phyloP scores from a whole-genome alignment of 169 alveolate species.

The Plasmodium inui region DNA sequence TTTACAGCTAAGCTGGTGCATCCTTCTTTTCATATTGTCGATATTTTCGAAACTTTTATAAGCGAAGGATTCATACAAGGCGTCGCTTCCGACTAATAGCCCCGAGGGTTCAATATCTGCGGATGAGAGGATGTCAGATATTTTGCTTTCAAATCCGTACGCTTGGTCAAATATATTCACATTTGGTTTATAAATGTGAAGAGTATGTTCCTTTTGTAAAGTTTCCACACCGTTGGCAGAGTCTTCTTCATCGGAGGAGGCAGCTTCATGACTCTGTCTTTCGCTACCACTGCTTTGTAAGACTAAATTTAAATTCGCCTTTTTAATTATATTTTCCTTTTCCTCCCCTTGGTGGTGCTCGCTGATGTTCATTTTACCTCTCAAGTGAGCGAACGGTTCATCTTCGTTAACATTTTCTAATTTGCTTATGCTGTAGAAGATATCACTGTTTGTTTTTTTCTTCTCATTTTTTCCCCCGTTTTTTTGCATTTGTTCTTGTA shows the following conservation, averaged over 20 bases:
- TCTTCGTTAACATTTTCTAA: constrained; percentile 10
- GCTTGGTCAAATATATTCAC: constrained; percentile 36
- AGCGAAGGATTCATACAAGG: constrained; percentile 61
- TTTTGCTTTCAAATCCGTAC: constrained; percentile 44
- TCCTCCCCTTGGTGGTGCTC: not conserved
- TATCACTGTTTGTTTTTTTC: not conserved
- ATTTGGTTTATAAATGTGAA: constrained; percentile 31
- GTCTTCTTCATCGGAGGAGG: not conserved
- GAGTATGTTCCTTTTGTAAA: constrained; percentile 1
- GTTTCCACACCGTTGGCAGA: not conserved
- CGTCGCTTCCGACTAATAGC: constrained; percentile 20
- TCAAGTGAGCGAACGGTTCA: not conserved
- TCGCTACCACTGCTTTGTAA: constrained; percentile 1
- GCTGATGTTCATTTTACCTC: not conserved
- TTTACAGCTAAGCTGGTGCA: not conserved
- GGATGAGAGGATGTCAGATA: constrained; percentile 36
- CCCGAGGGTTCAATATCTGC: constrained; percentile 34
- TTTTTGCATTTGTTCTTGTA: not conserved
- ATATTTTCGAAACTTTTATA: constrained; percentile 42
- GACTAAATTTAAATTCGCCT: constrained; percentile 23
- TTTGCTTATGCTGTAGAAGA: not conserved
- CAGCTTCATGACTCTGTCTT: not conserved
- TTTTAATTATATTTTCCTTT: constrained; percentile 14
- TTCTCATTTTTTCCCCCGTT: not conserved
- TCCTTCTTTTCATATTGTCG: constrained; percentile 17